phyloP scores from a whole-genome alignment of 768 basidiomycete species.

The Lentinus brumalis region DNA sequence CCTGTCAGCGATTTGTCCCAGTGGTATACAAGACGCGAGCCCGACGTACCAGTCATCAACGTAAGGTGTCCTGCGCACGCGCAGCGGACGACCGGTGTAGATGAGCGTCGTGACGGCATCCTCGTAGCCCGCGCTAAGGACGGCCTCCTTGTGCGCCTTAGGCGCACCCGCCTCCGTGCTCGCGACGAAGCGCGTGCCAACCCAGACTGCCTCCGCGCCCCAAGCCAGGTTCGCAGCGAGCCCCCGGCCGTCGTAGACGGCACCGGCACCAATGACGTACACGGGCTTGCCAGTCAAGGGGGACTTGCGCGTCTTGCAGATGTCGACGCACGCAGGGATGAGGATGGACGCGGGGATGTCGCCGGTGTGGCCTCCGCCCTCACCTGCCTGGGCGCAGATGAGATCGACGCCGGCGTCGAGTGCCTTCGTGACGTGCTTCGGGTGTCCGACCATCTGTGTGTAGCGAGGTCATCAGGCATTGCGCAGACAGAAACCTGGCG shows the following conservation, averaged over 20 bases:
- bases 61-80: conserved; percentile 83
- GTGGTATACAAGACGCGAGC: background rate
- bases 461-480: background rate
- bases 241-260: conserved; percentile 86
- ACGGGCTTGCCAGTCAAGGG: conserved; percentile 82
- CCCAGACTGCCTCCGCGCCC: conserved; percentile 87
- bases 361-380: conserved; percentile 83
- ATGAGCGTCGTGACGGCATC: conserved; percentile 86
- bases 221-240: conserved; percentile 86
- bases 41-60: conserved; percentile 73
- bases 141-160: conserved; percentile 79
- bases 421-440: conserved; percentile 83
- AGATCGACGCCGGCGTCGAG: conserved; percentile 86
- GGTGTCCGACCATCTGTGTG: conserved; percentile 85
- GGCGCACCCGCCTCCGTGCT: conserved; percentile 79
- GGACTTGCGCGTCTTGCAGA: conserved; percentile 72
- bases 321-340: conserved; percentile 89
- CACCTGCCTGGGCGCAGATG: conserved; percentile 93
- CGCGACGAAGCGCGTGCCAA: conserved; percentile 75
- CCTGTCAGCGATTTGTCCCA: background rate
- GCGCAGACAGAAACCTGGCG: background rate
- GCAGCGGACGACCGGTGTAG: conserved; percentile 86
- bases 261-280: conserved; percentile 90
- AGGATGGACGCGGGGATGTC: conserved; percentile 82
- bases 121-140: conserved; percentile 70